A percentile compares a stretch with the other conserved stretches of the same genome.
phyloP scores from a whole-genome alignment of 192 early-diverging fungal species.

The Coemansia sp. region DNA sequence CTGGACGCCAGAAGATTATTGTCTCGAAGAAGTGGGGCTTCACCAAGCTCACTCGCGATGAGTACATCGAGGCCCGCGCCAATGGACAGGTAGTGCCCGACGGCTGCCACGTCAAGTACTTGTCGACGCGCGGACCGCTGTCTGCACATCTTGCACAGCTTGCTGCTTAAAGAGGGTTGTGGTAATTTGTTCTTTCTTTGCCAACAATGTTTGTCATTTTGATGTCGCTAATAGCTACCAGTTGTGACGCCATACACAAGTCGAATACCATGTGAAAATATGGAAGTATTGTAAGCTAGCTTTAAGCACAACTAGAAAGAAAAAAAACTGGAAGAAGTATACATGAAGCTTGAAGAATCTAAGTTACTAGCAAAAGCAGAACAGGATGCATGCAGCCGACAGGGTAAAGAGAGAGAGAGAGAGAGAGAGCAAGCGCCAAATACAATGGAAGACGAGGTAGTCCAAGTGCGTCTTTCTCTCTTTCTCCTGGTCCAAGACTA shows the following conservation, averaged over 20 bases:
- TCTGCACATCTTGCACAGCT: constrained; percentile 49
- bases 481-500: constrained; percentile 1
- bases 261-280: neutral
- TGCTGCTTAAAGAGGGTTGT: constrained; percentile 14
- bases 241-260: neutral
- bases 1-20: constrained; percentile 98
- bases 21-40: constrained; percentile 99
- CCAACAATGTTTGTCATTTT: neutral
- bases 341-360: neutral
- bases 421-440: too few species aligned
- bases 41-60: constrained; percentile 93
- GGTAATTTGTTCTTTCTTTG: neutral
- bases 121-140: constrained; percentile 77
- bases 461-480: too few species aligned
- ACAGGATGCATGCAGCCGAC: neutral
- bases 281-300: neutral
- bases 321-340: constrained; percentile 1
- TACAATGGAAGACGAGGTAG: too few species aligned
- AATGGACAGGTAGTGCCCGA: constrained; percentile 93
- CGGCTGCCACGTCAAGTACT: constrained; percentile 92
- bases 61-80: constrained; percentile 77
- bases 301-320: constrained; percentile 2
- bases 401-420: neutral
- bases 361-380: neutral
- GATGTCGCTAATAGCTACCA: neutral